Percentiles rank a stretch among this genome's conserved stretches.
These are phyloP conservation scores for Clitocybe nebularis DNA, from an alignment of 1,284 basidiomycete species.

Conservation along the genomic window DNA sequence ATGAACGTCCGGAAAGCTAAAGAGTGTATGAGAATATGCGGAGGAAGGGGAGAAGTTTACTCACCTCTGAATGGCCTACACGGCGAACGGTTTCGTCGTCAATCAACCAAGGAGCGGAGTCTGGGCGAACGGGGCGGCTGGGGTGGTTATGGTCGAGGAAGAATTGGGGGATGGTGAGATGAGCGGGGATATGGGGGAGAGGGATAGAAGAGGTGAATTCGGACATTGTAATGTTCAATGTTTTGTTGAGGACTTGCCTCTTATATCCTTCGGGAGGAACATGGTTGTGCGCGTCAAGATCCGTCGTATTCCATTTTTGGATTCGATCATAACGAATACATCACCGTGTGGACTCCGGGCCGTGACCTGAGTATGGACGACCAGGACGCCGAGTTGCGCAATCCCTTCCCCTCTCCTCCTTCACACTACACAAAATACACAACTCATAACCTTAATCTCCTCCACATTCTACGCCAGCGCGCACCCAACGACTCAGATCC, in stretches of 20 bases:
- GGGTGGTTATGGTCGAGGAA: slow-evolving; percentile 56
- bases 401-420: slow-evolving; percentile 79
- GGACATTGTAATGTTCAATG: slow-evolving; percentile 29
- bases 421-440: slow-evolving; percentile 75
- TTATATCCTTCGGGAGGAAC: slow-evolving; percentile 3
- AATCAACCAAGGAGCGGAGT: slow-evolving; percentile 55
- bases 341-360: too few species aligned
- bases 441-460: slow-evolving; percentile 60
- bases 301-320: not conserved
- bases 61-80: slow-evolving; percentile 48
- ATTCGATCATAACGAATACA: slow-evolving; percentile 3
- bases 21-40: not conserved
- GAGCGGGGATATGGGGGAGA: slow-evolving; percentile 57
- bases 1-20: slow-evolving; percentile 48
- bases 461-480: slow-evolving; percentile 57
- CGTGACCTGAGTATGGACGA: slow-evolving; percentile 47
- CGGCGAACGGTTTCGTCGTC: slow-evolving; percentile 55
- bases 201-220: slow-evolving; percentile 40
- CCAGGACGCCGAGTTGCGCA: slow-evolving; percentile 70
- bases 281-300: not conserved
- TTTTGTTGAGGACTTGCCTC: too few species aligned
- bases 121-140: slow-evolving; percentile 40
- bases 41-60: slow-evolving; percentile 10
- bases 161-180: slow-evolving; percentile 74
- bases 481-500: slow-evolving; percentile 32